Percentiles rank a stretch among this genome's conserved stretches.
Evolutionary conservation across 306 rosid species (phyloP).

Genomic region (Vigna nakashimae): DNA sequence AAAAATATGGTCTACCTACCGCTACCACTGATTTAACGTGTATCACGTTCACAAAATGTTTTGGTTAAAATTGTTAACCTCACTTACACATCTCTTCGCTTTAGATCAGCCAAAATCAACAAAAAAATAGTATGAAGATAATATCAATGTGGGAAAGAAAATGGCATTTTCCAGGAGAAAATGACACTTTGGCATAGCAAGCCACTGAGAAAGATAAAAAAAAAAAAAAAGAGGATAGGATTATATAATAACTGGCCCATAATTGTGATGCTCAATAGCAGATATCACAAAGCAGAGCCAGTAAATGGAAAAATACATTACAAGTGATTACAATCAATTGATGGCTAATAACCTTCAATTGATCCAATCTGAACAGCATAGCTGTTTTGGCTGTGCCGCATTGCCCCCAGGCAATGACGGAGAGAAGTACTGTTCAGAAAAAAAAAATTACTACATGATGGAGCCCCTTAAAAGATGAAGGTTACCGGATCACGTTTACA

Average conservation of each 20-base stretch:
- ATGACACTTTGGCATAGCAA: no score
- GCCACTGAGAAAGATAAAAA: no score
- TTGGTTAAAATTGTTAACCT: no score
- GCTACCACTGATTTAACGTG: no score
- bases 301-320: neutral
- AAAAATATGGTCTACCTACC: no score
- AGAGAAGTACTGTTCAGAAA: neutral
- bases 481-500: neutral
- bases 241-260: no score
- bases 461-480: constrained; percentile 12
- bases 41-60: no score
- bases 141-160: neutral
- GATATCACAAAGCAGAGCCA: neutral
- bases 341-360: neutral
- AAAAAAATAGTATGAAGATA: neutral
- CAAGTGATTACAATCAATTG: neutral
- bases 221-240: no score
- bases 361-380: neutral
- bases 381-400: neutral
- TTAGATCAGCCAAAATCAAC: no score
- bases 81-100: neutral
- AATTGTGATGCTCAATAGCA: no score
- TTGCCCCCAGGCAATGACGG: neutral
- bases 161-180: no score
- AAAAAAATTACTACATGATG: neutral